Conservation (phyloP, 2,329 filamentous ascomycete species). For the Fonsecaea monophora region DNA sequence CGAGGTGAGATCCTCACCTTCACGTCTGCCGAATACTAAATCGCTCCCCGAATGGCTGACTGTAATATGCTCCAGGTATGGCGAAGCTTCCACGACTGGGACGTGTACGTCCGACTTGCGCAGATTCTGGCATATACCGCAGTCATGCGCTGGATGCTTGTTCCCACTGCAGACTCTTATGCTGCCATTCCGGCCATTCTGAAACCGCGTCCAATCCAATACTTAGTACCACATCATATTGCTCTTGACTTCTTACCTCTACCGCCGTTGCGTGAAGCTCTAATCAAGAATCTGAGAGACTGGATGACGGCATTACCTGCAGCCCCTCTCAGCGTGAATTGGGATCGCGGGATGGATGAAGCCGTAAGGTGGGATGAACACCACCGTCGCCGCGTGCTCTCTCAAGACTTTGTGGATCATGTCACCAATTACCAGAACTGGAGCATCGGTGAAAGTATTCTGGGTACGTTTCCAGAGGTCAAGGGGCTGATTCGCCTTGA, state of each 20-base stretch:
- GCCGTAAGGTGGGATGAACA: not conserved
- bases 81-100: conserved; percentile 25
- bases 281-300: not conserved
- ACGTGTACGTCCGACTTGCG: conserved; percentile 18
- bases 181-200: conserved; percentile 18
- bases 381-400: not conserved
- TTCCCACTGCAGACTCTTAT: conserved; percentile 11
- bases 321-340: not conserved
- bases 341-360: not conserved
- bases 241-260: conserved; percentile 23
- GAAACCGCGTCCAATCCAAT: conserved; percentile 17
- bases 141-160: conserved; percentile 24
- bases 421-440: conserved; percentile 5
- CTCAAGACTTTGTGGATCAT: not conserved
- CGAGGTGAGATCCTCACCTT: conserved; percentile 7
- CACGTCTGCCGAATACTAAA: not conserved
- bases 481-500: conserved; percentile 1
- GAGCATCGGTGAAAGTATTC: conserved; percentile 3
- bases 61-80: conserved; percentile 6
- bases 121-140: conserved; percentile 9
- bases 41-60: not conserved
- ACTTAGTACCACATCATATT: conserved; percentile 15
- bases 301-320: conserved; percentile 5
- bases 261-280: not conserved
- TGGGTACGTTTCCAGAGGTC: not conserved